Conservation (phyloP, 75 land plant genomes). For the Pinus tabuliformis region DNA sequence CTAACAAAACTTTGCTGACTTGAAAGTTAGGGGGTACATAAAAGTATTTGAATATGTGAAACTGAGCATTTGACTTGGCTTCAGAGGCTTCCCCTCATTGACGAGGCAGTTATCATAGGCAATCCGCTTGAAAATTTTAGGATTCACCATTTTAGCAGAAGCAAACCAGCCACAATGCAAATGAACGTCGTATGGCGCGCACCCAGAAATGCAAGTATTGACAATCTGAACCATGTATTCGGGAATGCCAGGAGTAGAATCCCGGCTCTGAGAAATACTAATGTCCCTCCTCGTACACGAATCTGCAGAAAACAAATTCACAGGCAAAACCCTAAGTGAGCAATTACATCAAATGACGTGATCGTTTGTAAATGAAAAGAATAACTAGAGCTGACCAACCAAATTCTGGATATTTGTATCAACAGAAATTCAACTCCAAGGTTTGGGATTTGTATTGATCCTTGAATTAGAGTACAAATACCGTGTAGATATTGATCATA, state of each 20-base stretch:
- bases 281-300: conserved; percentile 54
- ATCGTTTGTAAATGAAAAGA: no score
- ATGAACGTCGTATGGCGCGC: conserved; percentile 67
- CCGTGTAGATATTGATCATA: no score
- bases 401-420: no score
- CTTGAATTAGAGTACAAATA: no score
- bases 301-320: conserved; percentile 6
- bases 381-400: no score
- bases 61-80: conserved; percentile 22
- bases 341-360: no score
- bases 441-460: no score
- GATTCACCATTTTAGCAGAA: conserved; percentile 32
- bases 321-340: no score
- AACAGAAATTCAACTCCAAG: no score
- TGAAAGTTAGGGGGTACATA: conserved; percentile 53
- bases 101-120: conserved; percentile 46
- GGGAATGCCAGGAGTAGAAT: conserved; percentile 49
- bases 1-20: conserved; percentile 60
- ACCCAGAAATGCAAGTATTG: conserved; percentile 63
- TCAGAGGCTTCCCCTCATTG: conserved; percentile 39
- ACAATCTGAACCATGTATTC: conserved; percentile 66
- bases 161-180: conserved; percentile 83
- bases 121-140: conserved; percentile 33
- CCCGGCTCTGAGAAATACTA: conserved; percentile 57
- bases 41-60: conserved; percentile 49